Base-by-base conservation (phyloP, 208 protist genomes). In the Wallacemonas collosoma region DNA sequence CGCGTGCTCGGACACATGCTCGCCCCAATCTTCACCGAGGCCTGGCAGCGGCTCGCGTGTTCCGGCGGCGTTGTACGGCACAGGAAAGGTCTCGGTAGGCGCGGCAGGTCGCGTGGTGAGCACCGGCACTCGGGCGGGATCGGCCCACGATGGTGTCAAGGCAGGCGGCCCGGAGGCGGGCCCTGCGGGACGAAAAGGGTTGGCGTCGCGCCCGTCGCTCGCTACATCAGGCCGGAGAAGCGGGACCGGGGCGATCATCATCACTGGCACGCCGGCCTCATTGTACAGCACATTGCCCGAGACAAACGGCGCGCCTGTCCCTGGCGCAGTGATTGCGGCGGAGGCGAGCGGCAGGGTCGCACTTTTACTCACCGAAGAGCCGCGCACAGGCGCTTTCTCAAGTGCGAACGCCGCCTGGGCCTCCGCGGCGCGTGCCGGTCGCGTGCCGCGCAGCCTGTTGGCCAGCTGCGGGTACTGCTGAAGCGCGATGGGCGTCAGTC, bases 401-500 rank as follows among this genome's bases (percentile, higher is more conserved):
- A 44, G 36, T 0, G 38, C 41, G 15, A 65, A 65, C 6, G 60
- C 60, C 4, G 17, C 43, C 3, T 8, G 17, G 43, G 40, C 60
- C 41, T 45, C 4, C 40, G 14, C n/a, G 5, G 38, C 60, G 9
- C 41, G 60, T 41, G n/a, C 43, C 6, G 60, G 41, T n/a, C 41
- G n/a, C 3, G 38, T 51, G 15, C 17, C n/a, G 41, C 60, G 41
- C 11, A 65, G 40, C 60, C 7, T n/a, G 8, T 69, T 58, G 17
- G 36, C 51, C 64, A 75, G 61, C 6, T 68, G 15, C 6, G 71
- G 71, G 47, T 61, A 68, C n/a, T 55, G 55, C 39, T 61, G 43
- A 36, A 75, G 7, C 15, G 55, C 6, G 48, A 75, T 39, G 45
- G 71, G 71, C 40, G 71, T 75, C 40, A 75, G 45, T 5, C 71